A percentile compares a stretch with the other conserved stretches of the same genome.
phyloP scores from a whole-genome alignment of 2,329 filamentous ascomycete genomes.

The Colletotrichum sp. region DNA sequence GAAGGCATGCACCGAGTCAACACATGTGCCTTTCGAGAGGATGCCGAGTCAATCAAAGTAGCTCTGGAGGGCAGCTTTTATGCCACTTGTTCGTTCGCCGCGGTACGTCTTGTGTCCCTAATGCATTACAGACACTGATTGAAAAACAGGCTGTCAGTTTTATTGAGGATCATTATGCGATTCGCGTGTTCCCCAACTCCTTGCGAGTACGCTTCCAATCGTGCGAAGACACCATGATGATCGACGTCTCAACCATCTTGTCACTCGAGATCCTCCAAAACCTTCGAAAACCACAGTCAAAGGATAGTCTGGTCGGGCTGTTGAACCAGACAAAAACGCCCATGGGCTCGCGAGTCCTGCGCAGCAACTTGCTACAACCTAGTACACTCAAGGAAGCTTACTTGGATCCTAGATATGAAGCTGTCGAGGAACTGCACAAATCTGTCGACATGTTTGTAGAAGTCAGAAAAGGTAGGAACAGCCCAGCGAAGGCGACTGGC shows the following conservation, averaged over 20 bases:
- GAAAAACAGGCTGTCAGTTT: slow-evolving; percentile 74
- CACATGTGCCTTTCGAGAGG: slow-evolving; percentile 78
- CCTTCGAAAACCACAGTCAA: slow-evolving; percentile 76
- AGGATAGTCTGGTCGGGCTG: slow-evolving; percentile 82
- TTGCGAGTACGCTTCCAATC: slow-evolving; percentile 87
- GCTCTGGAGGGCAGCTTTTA: slow-evolving; percentile 85
- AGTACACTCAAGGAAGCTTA: slow-evolving; percentile 72
- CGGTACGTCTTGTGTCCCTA: slow-evolving; percentile 58
- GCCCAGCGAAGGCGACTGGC: too few relatives aligned
- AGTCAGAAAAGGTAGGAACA: slow-evolving; percentile 67
- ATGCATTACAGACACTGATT: slow-evolving; percentile 20
- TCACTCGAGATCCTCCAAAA: slow-evolving; percentile 93
- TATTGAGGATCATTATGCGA: slow-evolving; percentile 71
- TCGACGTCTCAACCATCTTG: slow-evolving; percentile 85
- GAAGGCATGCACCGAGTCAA: slow-evolving; percentile 80
- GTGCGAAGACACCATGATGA: slow-evolving; percentile 93
- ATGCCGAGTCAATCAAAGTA: slow-evolving; percentile 81
- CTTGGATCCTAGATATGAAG: slow-evolving; percentile 77
- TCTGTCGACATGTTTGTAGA: slow-evolving; percentile 87
- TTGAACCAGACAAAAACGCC: slow-evolving; percentile 85
- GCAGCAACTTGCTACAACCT: slow-evolving; percentile 88
- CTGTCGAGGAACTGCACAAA: slow-evolving; percentile 79
- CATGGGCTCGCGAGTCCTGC: slow-evolving; percentile 85
- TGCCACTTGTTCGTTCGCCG: slow-evolving; percentile 83
- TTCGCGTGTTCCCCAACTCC: slow-evolving; percentile 78